Base-by-base conservation (phyloP, 2,329 filamentous ascomycete species). In the Chalaropsis ovoidea region DNA sequence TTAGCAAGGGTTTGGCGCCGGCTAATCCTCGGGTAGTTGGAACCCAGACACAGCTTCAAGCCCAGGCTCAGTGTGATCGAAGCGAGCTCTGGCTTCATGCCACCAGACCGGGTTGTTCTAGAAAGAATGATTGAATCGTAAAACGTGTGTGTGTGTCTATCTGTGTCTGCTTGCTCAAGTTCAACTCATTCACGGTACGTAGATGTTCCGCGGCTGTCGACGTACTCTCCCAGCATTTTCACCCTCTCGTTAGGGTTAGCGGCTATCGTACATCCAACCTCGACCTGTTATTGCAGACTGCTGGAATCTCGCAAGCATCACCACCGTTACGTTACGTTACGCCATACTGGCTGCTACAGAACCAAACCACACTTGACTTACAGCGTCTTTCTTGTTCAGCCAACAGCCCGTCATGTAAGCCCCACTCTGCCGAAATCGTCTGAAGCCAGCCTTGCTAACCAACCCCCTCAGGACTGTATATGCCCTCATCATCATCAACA, bases 401-500 rank as follows among this genome's bases (percentile, higher is more conserved):
- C 6, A 19, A n/a, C 41, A 3, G 15, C 3, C 10, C 17, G 43
- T 35, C 19, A 49, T 58, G n/a, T 58, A 39, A n/a, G 43, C 15
- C 10, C n/a, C n/a, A 19, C n/a, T 6, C 15, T 8, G n/a, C 15
- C n/a, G 43, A 5, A 47, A 5, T n/a, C 10, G 13, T 31, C 10
- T 19, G 22, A 22, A 62, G 7, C 24, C 11, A 62, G 11, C 61
- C 60, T 22, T 49, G 43, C 41, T 47, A 62, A 24, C 24, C 24
- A 7, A 13, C 22, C 22, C 15, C 11, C 22, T 27, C 15, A 97
- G 92, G 94, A 89, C 91, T 70, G 88, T 99, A 75, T 94, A 95
- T 76, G 86, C 92, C 67, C 87, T 99, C 73, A 91, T 97, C 75
- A 88, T 99, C 75, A 96, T 99, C 80, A 97, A 96, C 81, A 99